Conservation (phyloP, 1,284 basidiomycete species). For the Xerocomus nothofagi region DNA sequence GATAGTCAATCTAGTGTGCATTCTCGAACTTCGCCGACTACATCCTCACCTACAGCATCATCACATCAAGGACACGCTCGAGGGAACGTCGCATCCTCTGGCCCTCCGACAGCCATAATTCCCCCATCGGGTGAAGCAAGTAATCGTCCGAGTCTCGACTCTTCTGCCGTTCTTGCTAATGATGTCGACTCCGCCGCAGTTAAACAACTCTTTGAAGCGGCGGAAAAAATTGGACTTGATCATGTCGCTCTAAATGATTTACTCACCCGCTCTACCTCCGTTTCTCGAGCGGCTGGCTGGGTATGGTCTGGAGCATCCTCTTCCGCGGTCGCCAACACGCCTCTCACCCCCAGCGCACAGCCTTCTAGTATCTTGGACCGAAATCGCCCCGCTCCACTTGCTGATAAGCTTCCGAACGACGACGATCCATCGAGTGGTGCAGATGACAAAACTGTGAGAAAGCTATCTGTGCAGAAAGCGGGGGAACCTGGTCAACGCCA, state of each 20-base stretch:
- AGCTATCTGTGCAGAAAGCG: conserved; percentile 39
- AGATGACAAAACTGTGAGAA: conserved; percentile 39
- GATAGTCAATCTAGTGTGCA: conserved; percentile 36
- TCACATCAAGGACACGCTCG: conserved; percentile 35
- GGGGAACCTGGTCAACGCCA: conserved; percentile 42
- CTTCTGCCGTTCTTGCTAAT: conserved; percentile 15
- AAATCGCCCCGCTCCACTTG: conserved; percentile 28
- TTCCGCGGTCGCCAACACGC: conserved; percentile 17
- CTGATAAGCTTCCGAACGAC: conserved; percentile 41
- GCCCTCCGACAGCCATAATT: conserved; percentile 5
- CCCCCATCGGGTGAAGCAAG: conserved; percentile 16
- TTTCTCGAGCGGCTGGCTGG: conserved; percentile 52
- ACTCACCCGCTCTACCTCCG: conserved; percentile 66
- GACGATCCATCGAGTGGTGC: conserved; percentile 28
- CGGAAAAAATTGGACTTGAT: conserved; percentile 70
- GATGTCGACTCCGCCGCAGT: conserved; percentile 42
- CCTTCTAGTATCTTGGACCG: conserved; percentile 21
- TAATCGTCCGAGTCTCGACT: conserved; percentile 29
- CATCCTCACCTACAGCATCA: conserved; percentile 33
- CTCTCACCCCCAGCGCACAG: conserved; percentile 20
- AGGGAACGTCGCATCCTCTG: conserved; percentile 18
- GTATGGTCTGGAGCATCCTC: conserved; percentile 45
- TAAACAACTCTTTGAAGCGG: conserved; percentile 73
- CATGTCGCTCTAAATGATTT: conserved; percentile 67
- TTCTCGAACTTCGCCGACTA: conserved; percentile 33